Conservation (phyloP, 1,284 basidiomycete genomes). For the Sporisorium exsertum region DNA sequence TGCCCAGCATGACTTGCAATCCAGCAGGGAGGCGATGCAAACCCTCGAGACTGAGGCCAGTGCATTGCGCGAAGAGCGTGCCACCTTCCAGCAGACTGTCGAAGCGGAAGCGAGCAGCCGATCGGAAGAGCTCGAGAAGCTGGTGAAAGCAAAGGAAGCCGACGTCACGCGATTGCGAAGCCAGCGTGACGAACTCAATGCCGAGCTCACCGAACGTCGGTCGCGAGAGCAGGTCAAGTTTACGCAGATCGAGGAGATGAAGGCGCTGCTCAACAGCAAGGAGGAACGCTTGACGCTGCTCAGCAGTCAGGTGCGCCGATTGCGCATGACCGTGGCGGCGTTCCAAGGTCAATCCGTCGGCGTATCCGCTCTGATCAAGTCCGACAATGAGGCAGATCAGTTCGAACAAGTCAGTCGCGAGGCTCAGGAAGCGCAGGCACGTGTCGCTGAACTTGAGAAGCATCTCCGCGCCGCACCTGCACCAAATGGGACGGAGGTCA, state of each 20-base stretch:
- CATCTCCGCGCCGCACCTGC: conserved; percentile 12
- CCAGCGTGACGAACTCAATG: conserved; percentile 51
- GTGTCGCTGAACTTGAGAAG: conserved; percentile 46
- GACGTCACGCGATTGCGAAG: conserved; percentile 66
- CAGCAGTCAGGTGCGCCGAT: conserved; percentile 79
- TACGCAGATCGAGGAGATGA: conserved; percentile 65
- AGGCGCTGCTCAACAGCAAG: conserved; percentile 60
- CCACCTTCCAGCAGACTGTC: conserved; percentile 31
- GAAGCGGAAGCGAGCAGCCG: conserved; percentile 55
- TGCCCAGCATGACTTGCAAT: conserved; percentile 29
- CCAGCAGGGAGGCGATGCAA: conserved; percentile 22
- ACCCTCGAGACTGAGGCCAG: conserved; percentile 55
- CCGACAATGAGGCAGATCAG: conserved; percentile 55
- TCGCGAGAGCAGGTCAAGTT: conserved; percentile 63
- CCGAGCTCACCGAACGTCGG: conserved; percentile 61
- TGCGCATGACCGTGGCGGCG: conserved; percentile 83
- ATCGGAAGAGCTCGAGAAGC: conserved; percentile 78
- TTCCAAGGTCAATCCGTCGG: conserved; percentile 79
- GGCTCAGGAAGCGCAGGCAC: conserved; percentile 34
- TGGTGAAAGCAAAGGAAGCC: conserved; percentile 79
- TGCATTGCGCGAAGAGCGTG: conserved; percentile 59
- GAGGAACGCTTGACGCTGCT: conserved; percentile 82
- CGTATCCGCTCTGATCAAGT: conserved; percentile 77
- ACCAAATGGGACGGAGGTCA: conserved; percentile 18
- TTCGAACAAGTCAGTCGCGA: conserved; percentile 33